These are phyloP conservation scores for Coprinopsis cinerea DNA, from an alignment of 768 basidiomycete species.

Conservation along the genomic window DNA sequence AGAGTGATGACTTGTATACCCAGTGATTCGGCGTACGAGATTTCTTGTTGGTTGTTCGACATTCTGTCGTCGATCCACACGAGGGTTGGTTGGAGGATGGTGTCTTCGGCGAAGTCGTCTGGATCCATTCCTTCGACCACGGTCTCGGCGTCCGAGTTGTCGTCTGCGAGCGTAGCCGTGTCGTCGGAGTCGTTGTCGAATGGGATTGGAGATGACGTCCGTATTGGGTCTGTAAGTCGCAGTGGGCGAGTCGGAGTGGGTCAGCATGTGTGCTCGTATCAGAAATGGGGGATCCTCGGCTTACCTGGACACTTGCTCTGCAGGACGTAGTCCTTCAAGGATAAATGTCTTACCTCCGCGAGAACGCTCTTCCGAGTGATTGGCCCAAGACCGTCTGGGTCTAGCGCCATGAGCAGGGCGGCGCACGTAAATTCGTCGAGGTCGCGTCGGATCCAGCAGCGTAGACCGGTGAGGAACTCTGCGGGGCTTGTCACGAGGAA, in stretches of 20 bases:
- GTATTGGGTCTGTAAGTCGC: no score
- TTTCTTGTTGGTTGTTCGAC: slow-evolving; percentile 13
- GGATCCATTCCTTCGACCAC: no score
- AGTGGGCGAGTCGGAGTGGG: no score
- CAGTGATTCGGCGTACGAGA: slow-evolving; percentile 12
- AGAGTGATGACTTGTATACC: slow-evolving; percentile 20
- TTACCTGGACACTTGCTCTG: neutral
- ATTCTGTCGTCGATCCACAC: slow-evolving; percentile 25
- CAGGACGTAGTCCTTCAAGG: slow-evolving; percentile 12
- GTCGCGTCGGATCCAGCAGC: slow-evolving; percentile 10
- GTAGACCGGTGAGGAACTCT: slow-evolving; percentile 10
- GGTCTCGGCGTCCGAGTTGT: no score
- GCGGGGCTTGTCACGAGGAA: neutral
- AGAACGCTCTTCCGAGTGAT: slow-evolving; percentile 18
- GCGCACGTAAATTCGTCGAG: slow-evolving; percentile 13
- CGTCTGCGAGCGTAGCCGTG: neutral
- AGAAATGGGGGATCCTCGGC: neutral
- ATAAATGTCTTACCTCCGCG: slow-evolving; percentile 11
- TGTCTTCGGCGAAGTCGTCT: neutral
- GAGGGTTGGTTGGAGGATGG: slow-evolving; percentile 14
- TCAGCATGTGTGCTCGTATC: no score
- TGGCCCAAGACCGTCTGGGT: slow-evolving; percentile 18
- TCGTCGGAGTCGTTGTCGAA: neutral
- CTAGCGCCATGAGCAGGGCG: slow-evolving; percentile 13
- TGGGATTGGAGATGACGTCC: neutral